Base-by-base conservation (phyloP, 108 stramenopile species). In the Fragilariopsis cylindrus region DNA sequence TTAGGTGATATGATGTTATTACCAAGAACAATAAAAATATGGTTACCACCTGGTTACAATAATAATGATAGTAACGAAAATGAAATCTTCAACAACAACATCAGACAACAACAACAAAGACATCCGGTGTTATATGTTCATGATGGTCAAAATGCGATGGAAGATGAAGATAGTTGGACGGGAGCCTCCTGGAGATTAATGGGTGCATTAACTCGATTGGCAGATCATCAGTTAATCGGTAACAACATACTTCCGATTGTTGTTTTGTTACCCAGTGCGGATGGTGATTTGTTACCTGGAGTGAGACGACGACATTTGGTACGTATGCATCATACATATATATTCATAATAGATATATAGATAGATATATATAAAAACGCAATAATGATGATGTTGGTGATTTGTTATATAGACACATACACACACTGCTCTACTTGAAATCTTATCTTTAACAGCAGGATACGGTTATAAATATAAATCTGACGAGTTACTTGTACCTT, bases 121-220 rank as follows among this genome's bases (percentile, higher is more conserved):
- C 84, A 84, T 52, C 88, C 87, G 8, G 75, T 88, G 40, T 60
- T 91, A 47, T 89, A 87, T 65, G 76, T 76, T 42, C 90, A 91
- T 45, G 90, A 91, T 72, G 90, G 90, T 8, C 88, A 91, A 74
- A 91, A 89, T 78, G 69, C 80, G 0, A 78, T 85, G 73, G 48
- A 73, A 49, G 84, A 85, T 56, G 40, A 62, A 8, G 55, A 68
- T 47, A 85, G 84, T 67, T 92, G 91, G 91, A 92, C 91, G 47
- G 91, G 91, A 3, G 70, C 76, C 19, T 87, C 86, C 0, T 89
- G 88, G 91, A 66, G 91, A 55, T 57, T 92, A 57, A 71, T 71
- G 3, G 91, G 91, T n/a, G 88, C 91, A 41, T 72, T 92, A 56
- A 86, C 86, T 39, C 72, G 90, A 48, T 50, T 91, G 72, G 70